phyloP scores from a whole-genome alignment of 345 rosid genomes.

The Citrus maxima region DNA sequence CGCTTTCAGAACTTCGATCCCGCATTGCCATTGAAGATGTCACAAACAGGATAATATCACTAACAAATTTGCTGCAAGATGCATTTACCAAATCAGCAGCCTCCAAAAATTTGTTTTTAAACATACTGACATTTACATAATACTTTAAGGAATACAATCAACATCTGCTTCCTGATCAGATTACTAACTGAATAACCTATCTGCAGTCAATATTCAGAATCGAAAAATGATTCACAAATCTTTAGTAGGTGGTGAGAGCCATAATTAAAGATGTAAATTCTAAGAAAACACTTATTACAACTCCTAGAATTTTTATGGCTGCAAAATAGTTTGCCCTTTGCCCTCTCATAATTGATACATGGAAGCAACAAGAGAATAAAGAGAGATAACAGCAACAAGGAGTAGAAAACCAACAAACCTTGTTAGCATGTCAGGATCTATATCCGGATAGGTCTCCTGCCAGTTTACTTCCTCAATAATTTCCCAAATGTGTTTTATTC shows the following conservation, averaged over 20 bases:
- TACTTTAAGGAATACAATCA: not conserved
- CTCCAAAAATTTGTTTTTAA: not conserved
- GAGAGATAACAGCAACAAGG: not conserved
- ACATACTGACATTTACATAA: not conserved
- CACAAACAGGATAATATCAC: conserved; percentile 76
- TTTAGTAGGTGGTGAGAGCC: not conserved
- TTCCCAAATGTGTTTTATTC: conserved; percentile 71
- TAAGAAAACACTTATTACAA: not conserved
- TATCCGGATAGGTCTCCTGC: conserved; percentile 74
- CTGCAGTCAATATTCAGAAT: not conserved
- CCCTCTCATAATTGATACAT: not conserved
- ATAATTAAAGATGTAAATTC: not conserved
- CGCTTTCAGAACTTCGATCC: conserved; percentile 93
- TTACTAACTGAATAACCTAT: not conserved
- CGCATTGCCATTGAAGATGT: conserved; percentile 93
- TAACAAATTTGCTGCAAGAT: conserved; percentile 79
- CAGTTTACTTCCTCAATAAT: conserved; percentile 81
- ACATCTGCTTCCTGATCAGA: not conserved
- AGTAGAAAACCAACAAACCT: conserved; percentile 48
- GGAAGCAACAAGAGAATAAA: not conserved
- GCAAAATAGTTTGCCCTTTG: not conserved
- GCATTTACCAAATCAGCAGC: conserved; percentile 17
- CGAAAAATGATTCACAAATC: not conserved
- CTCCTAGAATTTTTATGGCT: not conserved
- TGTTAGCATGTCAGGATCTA: conserved; percentile 84